Conservation (phyloP, 768 basidiomycete genomes). For the Nidularia pulvinata region DNA sequence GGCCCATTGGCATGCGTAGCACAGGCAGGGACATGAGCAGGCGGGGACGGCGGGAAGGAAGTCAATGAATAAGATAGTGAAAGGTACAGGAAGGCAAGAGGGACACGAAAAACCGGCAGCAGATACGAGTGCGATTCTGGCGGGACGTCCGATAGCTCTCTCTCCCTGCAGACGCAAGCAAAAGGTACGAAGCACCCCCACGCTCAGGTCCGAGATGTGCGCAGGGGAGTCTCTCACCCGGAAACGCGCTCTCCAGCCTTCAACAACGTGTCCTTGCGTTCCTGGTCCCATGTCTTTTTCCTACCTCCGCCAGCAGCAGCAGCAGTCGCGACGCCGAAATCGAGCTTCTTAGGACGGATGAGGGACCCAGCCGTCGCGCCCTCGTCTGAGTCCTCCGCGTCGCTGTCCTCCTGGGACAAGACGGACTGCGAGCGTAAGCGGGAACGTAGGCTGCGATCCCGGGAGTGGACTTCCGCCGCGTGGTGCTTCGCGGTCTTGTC, state of each 20-base stretch:
- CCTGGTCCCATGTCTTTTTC: slow-evolving; percentile 7
- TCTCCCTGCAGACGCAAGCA: too few species aligned
- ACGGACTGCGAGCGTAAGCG: neutral
- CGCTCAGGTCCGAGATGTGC: neutral
- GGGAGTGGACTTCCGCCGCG: neutral
- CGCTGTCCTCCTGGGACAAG: slow-evolving; percentile 6
- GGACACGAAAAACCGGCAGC: neutral
- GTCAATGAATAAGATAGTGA: neutral
- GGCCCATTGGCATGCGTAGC: neutral
- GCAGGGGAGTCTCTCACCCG: neutral
- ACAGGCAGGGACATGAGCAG: neutral
- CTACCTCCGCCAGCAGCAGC: neutral
- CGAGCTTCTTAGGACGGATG: slow-evolving; percentile 19
- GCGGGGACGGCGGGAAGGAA: neutral
- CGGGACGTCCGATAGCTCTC: neutral
- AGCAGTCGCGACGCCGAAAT: slow-evolving; percentile 13
- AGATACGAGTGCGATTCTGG: neutral
- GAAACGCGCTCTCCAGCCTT: slow-evolving; percentile 3
- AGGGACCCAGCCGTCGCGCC: too few species aligned
- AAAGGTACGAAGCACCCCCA: too few species aligned
- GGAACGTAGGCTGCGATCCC: neutral
- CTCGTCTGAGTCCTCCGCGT: slow-evolving; percentile 2
- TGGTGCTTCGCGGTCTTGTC: slow-evolving; percentile 4
- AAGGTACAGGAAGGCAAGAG: neutral
- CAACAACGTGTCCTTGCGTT: neutral